Evolutionary conservation across 805 yeast species (phyloP).

Genomic region (Barnettozyma populi): DNA sequence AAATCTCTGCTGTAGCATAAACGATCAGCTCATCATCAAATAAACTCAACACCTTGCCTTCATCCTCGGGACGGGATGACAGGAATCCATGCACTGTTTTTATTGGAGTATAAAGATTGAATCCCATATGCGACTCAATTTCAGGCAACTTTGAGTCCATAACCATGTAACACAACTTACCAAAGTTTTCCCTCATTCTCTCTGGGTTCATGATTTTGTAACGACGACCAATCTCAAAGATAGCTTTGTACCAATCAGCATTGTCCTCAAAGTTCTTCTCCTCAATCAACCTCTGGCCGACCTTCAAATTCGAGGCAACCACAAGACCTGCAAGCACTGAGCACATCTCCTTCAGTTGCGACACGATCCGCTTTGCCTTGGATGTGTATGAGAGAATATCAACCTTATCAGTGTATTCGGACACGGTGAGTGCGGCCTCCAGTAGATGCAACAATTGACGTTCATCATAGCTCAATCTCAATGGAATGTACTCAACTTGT

Average conservation of each 20-base stretch:
- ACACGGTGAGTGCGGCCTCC: slow-evolving; percentile 73
- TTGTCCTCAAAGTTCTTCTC: slow-evolving; percentile 64
- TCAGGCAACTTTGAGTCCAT: slow-evolving; percentile 80
- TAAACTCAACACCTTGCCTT: slow-evolving; percentile 33
- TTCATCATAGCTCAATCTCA: slow-evolving; percentile 63
- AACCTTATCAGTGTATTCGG: slow-evolving; percentile 75
- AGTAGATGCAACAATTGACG: slow-evolving; percentile 59
- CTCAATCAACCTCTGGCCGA: slow-evolving; percentile 58
- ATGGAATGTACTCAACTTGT: slow-evolving; percentile 54
- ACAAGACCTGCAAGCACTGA: slow-evolving; percentile 74
- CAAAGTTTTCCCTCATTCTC: slow-evolving; percentile 71
- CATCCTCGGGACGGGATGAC: slow-evolving; percentile 33
- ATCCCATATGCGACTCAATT: slow-evolving; percentile 64
- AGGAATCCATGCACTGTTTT: slow-evolving; percentile 52
- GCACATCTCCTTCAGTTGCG: slow-evolving; percentile 70
- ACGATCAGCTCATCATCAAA: slow-evolving; percentile 55
- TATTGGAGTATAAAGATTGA: slow-evolving; percentile 69
- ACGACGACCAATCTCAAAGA: slow-evolving; percentile 75
- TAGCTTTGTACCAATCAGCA: slow-evolving; percentile 63
- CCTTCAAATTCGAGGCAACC: slow-evolving; percentile 69
- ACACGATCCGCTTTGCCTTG: slow-evolving; percentile 64
- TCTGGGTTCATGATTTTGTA: slow-evolving; percentile 85
- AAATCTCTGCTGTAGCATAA: slow-evolving; percentile 63
- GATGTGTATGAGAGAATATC: slow-evolving; percentile 64
- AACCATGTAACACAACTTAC: slow-evolving; percentile 75